Evolutionary conservation across 148 eudicot genomes (phyloP).

Genomic region (Rhododendron simsii): DNA sequence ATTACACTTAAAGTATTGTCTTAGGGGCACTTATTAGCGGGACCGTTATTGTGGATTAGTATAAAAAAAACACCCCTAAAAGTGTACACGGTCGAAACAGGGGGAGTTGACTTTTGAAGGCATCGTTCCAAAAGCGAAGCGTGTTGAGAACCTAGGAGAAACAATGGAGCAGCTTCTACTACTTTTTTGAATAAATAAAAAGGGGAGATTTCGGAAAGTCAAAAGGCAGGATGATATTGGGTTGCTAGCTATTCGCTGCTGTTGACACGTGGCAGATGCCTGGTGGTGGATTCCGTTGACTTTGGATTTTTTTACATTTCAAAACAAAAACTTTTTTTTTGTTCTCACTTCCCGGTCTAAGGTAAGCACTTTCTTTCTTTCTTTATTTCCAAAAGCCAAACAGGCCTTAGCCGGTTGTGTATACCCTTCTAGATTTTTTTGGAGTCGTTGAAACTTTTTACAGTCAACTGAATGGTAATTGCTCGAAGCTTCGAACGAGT

Average conservation of each 20-base stretch:
- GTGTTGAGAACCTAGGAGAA: neutral
- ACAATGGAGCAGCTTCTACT: neutral
- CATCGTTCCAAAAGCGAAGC: neutral
- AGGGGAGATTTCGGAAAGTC: neutral
- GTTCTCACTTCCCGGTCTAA: neutral
- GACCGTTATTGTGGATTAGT: no score
- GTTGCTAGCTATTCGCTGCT: neutral
- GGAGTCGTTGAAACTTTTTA: neutral
- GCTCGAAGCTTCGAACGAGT: neutral
- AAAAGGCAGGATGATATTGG: neutral
- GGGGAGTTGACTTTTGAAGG: neutral
- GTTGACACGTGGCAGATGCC: neutral
- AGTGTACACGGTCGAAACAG: neutral
- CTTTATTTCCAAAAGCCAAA: neutral
- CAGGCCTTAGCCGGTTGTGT: neutral
- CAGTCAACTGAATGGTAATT: neutral
- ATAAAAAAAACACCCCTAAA: no score
- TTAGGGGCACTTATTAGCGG: no score
- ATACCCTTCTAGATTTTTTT: neutral
- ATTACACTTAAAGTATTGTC: no score
- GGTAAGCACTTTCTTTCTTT: neutral
- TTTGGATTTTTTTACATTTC: neutral
- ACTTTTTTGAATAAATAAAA: neutral
- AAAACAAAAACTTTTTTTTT: neutral
- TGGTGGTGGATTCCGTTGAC: neutral